phyloP scores from a whole-genome alignment of 2,329 filamentous ascomycete genomes.

The Fusarium illudens region DNA sequence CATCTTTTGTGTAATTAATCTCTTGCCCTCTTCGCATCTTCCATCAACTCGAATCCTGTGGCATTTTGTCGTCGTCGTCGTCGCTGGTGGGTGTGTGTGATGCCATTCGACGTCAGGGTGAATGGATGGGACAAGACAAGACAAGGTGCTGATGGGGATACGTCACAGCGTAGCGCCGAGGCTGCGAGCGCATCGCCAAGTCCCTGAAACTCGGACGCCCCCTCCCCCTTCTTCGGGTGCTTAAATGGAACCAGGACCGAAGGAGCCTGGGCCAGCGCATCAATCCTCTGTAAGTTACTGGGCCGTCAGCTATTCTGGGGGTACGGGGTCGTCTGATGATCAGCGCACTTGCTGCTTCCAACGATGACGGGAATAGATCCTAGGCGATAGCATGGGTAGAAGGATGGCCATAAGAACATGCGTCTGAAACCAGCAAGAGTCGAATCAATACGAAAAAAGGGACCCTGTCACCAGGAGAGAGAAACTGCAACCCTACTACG shows the following conservation, averaged over 20 bases:
- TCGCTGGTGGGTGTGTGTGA: slow-evolving; percentile 1
- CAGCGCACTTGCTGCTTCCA: slow-evolving; percentile 1
- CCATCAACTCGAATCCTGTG: background rate
- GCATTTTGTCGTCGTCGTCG: background rate
- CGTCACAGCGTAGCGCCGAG: slow-evolving; percentile 35
- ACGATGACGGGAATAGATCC: slow-evolving; percentile 5
- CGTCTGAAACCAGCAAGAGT: slow-evolving; percentile 14
- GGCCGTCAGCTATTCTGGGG: background rate
- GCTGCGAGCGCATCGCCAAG: slow-evolving; percentile 32
- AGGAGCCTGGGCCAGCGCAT: slow-evolving; percentile 1
- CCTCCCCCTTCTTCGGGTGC: slow-evolving; percentile 1
- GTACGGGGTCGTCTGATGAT: slow-evolving; percentile 8
- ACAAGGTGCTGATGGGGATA: slow-evolving; percentile 29
- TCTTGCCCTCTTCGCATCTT: background rate
- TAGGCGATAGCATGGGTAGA: slow-evolving; percentile 9
- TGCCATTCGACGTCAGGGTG: slow-evolving; percentile 20
- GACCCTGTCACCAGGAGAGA: slow-evolving; percentile 21
- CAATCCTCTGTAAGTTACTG: background rate
- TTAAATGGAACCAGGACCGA: slow-evolving; percentile 21
- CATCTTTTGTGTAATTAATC: background rate
- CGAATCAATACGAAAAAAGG: slow-evolving; percentile 12
- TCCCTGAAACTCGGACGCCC: slow-evolving; percentile 33
- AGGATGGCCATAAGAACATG: slow-evolving; percentile 5
- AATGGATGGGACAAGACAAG: slow-evolving; percentile 14
- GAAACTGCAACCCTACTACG: slow-evolving; percentile 11